Base-by-base conservation (phyloP, 2,329 filamentous ascomycete species). In the Huntiella abstrusa region DNA sequence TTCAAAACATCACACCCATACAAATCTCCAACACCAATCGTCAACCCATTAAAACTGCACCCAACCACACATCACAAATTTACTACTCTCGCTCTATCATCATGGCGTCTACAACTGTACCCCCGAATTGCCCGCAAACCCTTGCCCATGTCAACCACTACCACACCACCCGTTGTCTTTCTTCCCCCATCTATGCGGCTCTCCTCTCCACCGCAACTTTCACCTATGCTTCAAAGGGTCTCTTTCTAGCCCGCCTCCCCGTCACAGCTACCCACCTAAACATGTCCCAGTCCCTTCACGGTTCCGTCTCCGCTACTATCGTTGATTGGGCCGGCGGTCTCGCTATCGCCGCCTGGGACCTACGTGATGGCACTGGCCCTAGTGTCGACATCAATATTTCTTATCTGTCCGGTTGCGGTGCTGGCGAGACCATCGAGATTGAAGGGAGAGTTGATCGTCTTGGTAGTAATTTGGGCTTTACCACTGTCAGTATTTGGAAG, bases 371-470 rank as follows among this genome's bases (percentile, higher is more conserved):
- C 54, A 80, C 77, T 3, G 80, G 81, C 41, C 80, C 82, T 33
- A 80, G 75, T 52, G 69, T 78, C 33, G 81, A 86, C 58, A 84
- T 86, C 57, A 80, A 85, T 60, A 69, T 83, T 51, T 75, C 71
- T 43, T 86, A 83, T 54, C 64, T 80, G 46, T 80, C 77, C 11
- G 43, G 40, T 4, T 45, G 43, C 10, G 42, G 43, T 13, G 33
- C 22, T 12, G 80, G 85, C 49, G 33, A 11, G 8, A 67, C 65
- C 53, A 64, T 86, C 33, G 77, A 83, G 64, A 73, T 85, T 46
- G 72, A 79, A 55, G 73, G 75, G 15, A 68, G 62, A 50, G 75
- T 76, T 4, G 73, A 78, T 51, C 77, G 74, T 52, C 74, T 83
- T 2, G 81, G 81, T 0, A 70, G 72, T 5, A 75, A 69, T 35